phyloP scores from a whole-genome alignment of 139 green algal species.

The Asterochloris sp. region DNA sequence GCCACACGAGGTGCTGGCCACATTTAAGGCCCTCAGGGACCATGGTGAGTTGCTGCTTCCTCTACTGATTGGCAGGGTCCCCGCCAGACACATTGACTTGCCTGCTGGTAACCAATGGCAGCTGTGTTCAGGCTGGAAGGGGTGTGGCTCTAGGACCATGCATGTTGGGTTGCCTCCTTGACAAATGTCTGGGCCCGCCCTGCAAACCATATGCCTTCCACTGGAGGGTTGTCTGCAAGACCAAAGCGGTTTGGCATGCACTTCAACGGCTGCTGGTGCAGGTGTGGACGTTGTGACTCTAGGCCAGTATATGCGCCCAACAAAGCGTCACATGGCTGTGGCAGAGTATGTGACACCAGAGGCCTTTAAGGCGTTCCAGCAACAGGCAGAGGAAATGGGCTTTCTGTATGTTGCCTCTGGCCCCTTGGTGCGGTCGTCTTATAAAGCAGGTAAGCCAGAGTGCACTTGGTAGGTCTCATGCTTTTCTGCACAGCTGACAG shows the following conservation, averaged over 20 bases:
- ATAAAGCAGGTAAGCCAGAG: conserved; percentile 57
- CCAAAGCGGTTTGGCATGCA: too few species aligned
- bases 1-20: conserved; percentile 73
- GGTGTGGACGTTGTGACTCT: conserved; percentile 97
- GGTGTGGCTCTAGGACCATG: too few species aligned
- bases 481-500: too few species aligned
- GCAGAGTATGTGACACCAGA: conserved; percentile 96
- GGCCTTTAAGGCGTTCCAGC: conserved; percentile 86
- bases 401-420: conserved; percentile 95
- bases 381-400: conserved; percentile 74
- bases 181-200: too few species aligned
- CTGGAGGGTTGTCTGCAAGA: too few species aligned
- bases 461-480: too few species aligned
- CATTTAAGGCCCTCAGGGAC: conserved; percentile 53
- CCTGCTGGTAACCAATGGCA: too few species aligned
- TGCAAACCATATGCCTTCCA: too few species aligned
- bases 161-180: too few species aligned
- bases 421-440: conserved; percentile 92
- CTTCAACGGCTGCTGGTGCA: neutral
- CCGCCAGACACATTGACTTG: too few species aligned
- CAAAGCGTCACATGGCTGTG: conserved; percentile 96
- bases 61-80: too few species aligned
- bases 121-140: too few species aligned
- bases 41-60: conserved; percentile 7
- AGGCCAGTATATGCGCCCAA: conserved; percentile 99